Percentiles rank a stretch among this genome's conserved stretches.
phyloP scores from a whole-genome alignment of 2,329 filamentous ascomycete species.

The Emergomyces pasteurianus region DNA sequence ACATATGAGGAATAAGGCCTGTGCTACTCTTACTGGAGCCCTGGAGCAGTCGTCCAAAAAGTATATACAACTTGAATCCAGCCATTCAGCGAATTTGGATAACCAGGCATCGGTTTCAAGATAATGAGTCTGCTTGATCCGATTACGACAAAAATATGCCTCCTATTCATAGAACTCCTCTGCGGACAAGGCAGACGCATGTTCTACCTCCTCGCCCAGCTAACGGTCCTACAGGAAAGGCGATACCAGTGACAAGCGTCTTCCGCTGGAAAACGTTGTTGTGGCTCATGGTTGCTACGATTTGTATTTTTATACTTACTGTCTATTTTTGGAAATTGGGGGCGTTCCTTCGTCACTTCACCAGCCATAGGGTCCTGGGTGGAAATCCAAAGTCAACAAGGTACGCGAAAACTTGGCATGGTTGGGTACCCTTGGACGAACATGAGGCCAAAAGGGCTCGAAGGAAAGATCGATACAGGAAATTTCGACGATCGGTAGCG shows the following conservation, averaged over 20 bases:
- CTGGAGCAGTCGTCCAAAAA: not conserved
- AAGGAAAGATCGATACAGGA: conserved; percentile 12
- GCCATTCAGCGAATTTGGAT: not conserved
- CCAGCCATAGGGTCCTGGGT: conserved; percentile 20
- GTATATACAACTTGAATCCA: not conserved
- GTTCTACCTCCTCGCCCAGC: conserved; percentile 16
- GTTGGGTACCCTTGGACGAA: conserved; percentile 25
- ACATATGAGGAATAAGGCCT: not conserved
- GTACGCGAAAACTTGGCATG: conserved; percentile 32
- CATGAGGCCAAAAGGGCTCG: conserved; percentile 20
- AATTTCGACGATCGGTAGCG: conserved; percentile 17
- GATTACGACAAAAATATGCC: conserved; percentile 6
- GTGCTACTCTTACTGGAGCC: not conserved
- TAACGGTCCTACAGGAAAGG: conserved; percentile 14
- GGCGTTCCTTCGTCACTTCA: conserved; percentile 26
- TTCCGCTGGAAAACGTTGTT: conserved; percentile 22
- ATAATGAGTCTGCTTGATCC: not conserved
- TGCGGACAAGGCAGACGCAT: conserved; percentile 5
- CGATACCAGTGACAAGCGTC: conserved; percentile 15
- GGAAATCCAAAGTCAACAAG: conserved; percentile 21
- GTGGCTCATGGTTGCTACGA: conserved; percentile 24
- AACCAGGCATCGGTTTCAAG: not conserved
- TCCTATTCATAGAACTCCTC: conserved; percentile 4
- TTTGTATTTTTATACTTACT: conserved; percentile 26
- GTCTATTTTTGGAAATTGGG: conserved; percentile 31